A percentile compares a stretch with the other conserved stretches of the same genome.
phyloP scores from a whole-genome alignment of 1,284 basidiomycete species.

The Phenoliferia sp. region DNA sequence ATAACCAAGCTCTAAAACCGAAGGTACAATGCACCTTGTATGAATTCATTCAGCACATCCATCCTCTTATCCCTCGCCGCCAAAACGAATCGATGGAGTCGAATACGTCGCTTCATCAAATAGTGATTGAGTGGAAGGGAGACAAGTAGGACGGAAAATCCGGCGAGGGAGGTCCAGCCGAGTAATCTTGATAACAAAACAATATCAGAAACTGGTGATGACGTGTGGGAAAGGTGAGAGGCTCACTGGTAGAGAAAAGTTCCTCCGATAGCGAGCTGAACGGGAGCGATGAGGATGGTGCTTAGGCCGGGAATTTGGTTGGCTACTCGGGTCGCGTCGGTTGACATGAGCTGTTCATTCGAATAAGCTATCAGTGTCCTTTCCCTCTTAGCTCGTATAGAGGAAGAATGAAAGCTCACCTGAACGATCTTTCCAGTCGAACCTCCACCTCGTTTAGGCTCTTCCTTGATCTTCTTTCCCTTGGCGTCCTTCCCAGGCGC shows the following conservation, averaged over 20 bases:
- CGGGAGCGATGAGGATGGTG: conserved; percentile 51
- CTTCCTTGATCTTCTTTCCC: conserved; percentile 23
- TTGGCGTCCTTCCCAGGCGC: background rate
- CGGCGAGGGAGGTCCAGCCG: conserved; percentile 76
- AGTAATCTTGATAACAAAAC: conserved; percentile 76
- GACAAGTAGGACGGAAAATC: conserved; percentile 67
- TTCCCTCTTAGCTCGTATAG: conserved; percentile 33
- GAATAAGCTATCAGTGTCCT: conserved; percentile 34
- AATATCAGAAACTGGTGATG: background rate
- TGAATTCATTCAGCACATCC: conserved; percentile 77
- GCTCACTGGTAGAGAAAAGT: conserved; percentile 73
- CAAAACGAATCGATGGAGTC: conserved; percentile 49
- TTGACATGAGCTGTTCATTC: conserved; percentile 44
- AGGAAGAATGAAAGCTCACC: background rate
- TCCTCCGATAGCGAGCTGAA: conserved; percentile 72
- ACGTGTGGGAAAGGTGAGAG: conserved; percentile 33
- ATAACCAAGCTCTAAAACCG: conserved; percentile 10
- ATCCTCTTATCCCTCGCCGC: conserved; percentile 77
- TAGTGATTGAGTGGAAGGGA: conserved; percentile 69
- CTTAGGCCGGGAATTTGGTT: conserved; percentile 22
- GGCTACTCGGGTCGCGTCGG: conserved; percentile 39
- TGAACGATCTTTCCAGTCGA: conserved; percentile 9
- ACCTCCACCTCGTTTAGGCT: conserved; percentile 44
- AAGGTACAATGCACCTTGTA: conserved; percentile 48
- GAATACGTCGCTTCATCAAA: conserved; percentile 58